Evolutionary conservation across 495 filamentous ascomycete species (phyloP).

Genomic region (Xylaria flabelliformis): DNA sequence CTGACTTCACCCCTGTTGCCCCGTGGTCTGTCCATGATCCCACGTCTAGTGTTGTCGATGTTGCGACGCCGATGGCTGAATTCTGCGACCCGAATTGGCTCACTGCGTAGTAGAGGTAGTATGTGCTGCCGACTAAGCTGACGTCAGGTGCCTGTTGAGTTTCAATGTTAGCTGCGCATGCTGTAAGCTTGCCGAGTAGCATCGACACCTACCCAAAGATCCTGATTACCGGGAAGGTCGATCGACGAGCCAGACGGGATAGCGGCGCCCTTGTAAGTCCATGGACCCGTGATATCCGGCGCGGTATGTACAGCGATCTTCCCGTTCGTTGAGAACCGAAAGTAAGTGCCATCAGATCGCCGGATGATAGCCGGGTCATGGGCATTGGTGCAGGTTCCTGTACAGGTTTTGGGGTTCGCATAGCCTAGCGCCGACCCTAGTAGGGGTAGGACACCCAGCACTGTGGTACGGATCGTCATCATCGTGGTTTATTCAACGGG

Average conservation of each 20-base stretch:
- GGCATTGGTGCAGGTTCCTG: conserved; percentile 63
- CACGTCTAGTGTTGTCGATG: conserved; percentile 63
- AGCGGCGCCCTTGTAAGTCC: conserved; percentile 64
- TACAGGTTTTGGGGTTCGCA: conserved; percentile 62
- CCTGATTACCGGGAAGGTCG: conserved; percentile 56
- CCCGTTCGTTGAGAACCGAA: conserved; percentile 71
- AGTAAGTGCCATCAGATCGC: conserved; percentile 72
- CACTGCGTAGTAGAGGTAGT: conserved; percentile 78
- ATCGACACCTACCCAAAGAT: conserved; percentile 63
- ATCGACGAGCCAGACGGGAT: conserved; percentile 66
- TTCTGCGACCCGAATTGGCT: conserved; percentile 67
- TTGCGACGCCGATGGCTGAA: conserved; percentile 72
- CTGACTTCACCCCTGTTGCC: conserved; percentile 56
- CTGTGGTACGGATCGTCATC: conserved; percentile 2
- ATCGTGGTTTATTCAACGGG: not conserved
- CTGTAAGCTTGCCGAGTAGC: not conserved
- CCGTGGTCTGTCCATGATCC: conserved; percentile 68
- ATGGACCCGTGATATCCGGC: conserved; percentile 65
- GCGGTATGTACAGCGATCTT: conserved; percentile 66
- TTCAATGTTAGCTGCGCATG: not conserved
- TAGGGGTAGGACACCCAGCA: conserved; percentile 25
- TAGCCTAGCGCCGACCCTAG: conserved; percentile 39
- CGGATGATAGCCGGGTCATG: conserved; percentile 72
- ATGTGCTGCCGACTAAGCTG: conserved; percentile 57
- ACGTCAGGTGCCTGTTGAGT: conserved; percentile 69